Percentiles rank a stretch among this genome's conserved stretches.
These are phyloP conservation scores for Pythium phragmitis DNA, from an alignment of 352 stramenopile genomes.

Conservation along the genomic window DNA sequence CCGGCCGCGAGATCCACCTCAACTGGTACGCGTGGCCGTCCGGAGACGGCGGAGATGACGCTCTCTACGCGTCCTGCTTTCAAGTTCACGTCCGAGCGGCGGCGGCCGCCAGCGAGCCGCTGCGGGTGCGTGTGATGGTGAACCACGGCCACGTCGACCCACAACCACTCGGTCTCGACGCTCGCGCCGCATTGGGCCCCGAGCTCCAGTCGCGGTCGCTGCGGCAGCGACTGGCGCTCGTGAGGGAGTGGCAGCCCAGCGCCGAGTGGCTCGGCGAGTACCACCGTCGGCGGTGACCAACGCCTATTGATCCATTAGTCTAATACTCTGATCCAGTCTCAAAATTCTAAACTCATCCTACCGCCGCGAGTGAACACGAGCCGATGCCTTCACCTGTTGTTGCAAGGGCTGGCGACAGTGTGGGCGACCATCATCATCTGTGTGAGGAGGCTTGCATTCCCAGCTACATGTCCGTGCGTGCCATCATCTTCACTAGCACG, in stretches of 20 bases:
- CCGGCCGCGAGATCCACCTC: conserved; percentile 4
- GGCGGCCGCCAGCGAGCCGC: not conserved
- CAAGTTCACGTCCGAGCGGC: conserved; percentile 2
- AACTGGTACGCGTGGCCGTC: conserved; percentile 18
- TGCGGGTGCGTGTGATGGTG: conserved; percentile 5
- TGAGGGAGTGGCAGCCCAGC: conserved; percentile 6
- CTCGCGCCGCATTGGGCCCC: not conserved
- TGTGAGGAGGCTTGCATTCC: too few species aligned
- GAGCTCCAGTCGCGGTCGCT: not conserved
- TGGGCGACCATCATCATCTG: too few species aligned
- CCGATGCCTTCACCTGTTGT: too few species aligned
- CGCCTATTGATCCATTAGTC: too few species aligned
- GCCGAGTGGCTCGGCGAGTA: not conserved
- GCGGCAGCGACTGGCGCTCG: not conserved
- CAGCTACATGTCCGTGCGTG: too few species aligned
- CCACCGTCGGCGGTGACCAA: not conserved
- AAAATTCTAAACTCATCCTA: too few species aligned
- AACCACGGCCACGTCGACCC: conserved; percentile 3
- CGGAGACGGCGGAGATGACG: not conserved
- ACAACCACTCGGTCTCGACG: not conserved
- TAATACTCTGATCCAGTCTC: too few species aligned
- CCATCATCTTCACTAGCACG: too few species aligned
- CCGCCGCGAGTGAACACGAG: too few species aligned
- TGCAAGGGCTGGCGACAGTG: too few species aligned
- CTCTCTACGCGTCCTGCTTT: conserved; percentile 4